Conservation (phyloP, 2,329 filamentous ascomycete species). For the Cercospora sp. region DNA sequence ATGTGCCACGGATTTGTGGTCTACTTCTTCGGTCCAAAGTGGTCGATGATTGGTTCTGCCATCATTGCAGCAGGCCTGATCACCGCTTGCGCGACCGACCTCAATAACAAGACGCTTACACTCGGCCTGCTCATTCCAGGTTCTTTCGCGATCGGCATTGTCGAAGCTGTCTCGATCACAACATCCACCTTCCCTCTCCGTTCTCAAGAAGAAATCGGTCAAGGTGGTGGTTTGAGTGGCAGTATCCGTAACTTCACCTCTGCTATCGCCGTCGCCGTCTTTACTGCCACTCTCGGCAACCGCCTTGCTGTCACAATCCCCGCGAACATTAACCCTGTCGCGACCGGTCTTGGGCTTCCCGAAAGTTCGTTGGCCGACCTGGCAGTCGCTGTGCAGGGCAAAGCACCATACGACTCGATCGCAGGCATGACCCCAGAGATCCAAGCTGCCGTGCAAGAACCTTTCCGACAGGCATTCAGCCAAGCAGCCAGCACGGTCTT, state of each 20-base stretch:
- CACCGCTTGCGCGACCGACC: constrained; percentile 27
- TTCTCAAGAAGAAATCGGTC: constrained; percentile 33
- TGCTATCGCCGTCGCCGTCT: constrained; percentile 31
- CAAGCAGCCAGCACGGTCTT: constrained; percentile 30
- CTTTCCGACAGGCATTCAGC: constrained; percentile 28
- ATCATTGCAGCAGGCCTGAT: constrained; percentile 29
- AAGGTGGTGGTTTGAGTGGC: constrained; percentile 30
- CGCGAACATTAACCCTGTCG: constrained; percentile 27
- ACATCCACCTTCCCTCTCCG: constrained; percentile 33
- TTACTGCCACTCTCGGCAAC: constrained; percentile 31
- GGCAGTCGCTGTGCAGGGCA: constrained; percentile 23
- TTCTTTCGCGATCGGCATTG: constrained; percentile 30
- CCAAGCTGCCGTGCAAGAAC: constrained; percentile 28
- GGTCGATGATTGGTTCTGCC: constrained; percentile 32
- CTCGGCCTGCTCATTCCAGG: constrained; percentile 30
- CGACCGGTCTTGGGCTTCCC: constrained; percentile 24
- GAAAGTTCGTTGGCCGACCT: constrained; percentile 23
- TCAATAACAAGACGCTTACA: constrained; percentile 28
- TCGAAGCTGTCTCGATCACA: constrained; percentile 31
- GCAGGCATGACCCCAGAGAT: constrained; percentile 28
- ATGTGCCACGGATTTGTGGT: constrained; percentile 33
- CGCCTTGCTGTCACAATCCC: constrained; percentile 26
- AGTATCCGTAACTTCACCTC: constrained; percentile 30
- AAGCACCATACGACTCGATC: constrained; percentile 22
- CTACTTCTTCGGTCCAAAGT: constrained; percentile 32